Evolutionary conservation across 2,329 filamentous ascomycete species (phyloP).

Genomic region (Cordyceps javanica): DNA sequence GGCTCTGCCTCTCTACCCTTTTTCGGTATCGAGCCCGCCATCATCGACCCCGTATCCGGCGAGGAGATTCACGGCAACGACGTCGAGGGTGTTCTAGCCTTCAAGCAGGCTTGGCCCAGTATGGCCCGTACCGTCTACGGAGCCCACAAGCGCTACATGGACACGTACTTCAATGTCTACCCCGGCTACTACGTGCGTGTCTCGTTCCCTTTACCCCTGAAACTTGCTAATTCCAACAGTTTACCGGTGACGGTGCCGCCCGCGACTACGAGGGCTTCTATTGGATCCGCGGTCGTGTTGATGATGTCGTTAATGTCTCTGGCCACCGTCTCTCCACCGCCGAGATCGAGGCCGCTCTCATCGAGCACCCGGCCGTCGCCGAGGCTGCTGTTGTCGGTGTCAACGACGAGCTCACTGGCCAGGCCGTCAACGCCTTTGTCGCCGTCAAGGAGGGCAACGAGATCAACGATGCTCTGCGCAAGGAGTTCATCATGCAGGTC

Average conservation of each 20-base stretch:
- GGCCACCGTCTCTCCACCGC: slow-evolving; percentile 94
- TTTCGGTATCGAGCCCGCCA: slow-evolving; percentile 96
- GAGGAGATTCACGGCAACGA: slow-evolving; percentile 93
- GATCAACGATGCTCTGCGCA: slow-evolving; percentile 71
- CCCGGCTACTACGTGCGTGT: slow-evolving; percentile 94
- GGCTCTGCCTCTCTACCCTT: slow-evolving; percentile 94
- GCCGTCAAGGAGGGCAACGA: slow-evolving; percentile 82
- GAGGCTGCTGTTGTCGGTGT: slow-evolving; percentile 96
- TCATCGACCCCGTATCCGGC: slow-evolving; percentile 93
- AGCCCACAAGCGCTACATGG: slow-evolving; percentile 97
- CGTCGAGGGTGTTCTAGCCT: slow-evolving; percentile 91
- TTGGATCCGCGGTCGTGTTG: slow-evolving; percentile 98
- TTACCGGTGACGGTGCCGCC: slow-evolving; percentile 88
- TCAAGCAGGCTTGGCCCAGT: slow-evolving; percentile 97
- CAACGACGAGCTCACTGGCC: slow-evolving; percentile 86
- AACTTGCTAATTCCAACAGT: slow-evolving; percentile 40
- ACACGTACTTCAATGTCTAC: slow-evolving; percentile 97
- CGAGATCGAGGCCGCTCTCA: slow-evolving; percentile 93
- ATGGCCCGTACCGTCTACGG: slow-evolving; percentile 98
- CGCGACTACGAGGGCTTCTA: slow-evolving; percentile 98
- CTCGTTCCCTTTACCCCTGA: slow-evolving; percentile 5
- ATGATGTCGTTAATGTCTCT: slow-evolving; percentile 97
- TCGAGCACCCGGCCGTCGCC: slow-evolving; percentile 84
- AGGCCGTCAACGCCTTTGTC: slow-evolving; percentile 96
- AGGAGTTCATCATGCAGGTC: slow-evolving; percentile 90